Evolutionary conservation across 2,329 filamentous ascomycete species (phyloP), one percentile per base, ranked within the genome.

Genomic region (Beauveria sp.): DNA sequence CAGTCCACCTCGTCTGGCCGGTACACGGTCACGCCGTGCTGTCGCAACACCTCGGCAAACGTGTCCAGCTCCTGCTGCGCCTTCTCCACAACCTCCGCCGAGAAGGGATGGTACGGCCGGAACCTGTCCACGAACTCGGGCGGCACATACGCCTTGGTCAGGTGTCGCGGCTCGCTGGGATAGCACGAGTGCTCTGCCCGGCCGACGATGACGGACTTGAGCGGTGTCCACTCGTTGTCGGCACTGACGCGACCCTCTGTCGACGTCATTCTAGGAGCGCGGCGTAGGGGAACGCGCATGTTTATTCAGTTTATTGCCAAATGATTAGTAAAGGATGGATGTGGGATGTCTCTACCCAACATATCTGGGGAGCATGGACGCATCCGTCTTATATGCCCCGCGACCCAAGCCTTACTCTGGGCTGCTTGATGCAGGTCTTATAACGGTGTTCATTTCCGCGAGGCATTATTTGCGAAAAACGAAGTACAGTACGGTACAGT

Each of bases 221-320:
- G 64, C 31, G 67, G 69, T 5, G 66, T 67, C 68, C 67, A 69
- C 60, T 70, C 70, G 63, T 70, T 63, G 5, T 69, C 67, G 54
- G 65, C 65, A 34, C 52, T 43, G n/a, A 60, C 18, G 48, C 28
- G 48, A 22, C 10, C 20, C 4, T 20, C 31, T 5, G 43, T 51
- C 18, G 40, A n/a, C 18, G 22, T 18, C 14, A 22, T n/a, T 7
- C 3, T 8, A 54, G 53, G 2, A 7, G 49, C 14, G 9, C 10
- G 8, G 14, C 9, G 10, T 5, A 26, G 10, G 28, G 55, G 14
- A 22, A 58, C 28, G 20, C 43, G 38, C 55, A 58, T 57, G 1
- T 22, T 49, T 2, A 18, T 12, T 38, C 10, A n/a, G 16, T 6
- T n/a, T 34, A 45, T n/a, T 10, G 9, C 16, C 8, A 22, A 18